Evolutionary conservation across 257 asterid species (phyloP).

Genomic region (Solanum sitiens): DNA sequence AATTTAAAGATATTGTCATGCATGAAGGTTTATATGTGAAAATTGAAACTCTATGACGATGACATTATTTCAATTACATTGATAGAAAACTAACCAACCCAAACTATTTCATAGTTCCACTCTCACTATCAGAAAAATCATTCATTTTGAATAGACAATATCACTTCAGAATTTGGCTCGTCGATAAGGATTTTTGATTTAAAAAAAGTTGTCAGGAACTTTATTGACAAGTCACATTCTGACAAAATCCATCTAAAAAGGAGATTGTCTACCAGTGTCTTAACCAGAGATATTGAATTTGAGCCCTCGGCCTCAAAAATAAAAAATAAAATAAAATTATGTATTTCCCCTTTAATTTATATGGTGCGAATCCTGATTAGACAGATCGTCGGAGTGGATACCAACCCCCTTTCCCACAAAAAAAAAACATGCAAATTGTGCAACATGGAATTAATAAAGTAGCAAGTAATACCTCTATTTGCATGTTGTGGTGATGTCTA

Average conservation of each 20-base stretch:
- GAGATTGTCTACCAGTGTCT: neutral
- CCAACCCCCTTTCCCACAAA: no score
- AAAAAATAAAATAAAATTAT: neutral
- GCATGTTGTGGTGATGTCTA: constrained; percentile 43
- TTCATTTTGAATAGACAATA: neutral
- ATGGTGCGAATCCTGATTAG: neutral
- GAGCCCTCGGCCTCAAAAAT: neutral
- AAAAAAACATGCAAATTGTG: neutral
- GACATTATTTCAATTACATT: neutral
- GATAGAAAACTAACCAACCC: neutral
- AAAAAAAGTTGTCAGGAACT: neutral
- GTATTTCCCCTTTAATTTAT: neutral
- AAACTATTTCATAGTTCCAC: neutral
- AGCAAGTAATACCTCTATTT: constrained; percentile 30
- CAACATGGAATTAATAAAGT: neutral
- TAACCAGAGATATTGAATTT: neutral
- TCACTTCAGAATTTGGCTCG: neutral
- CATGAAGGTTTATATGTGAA: neutral
- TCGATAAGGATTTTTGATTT: neutral
- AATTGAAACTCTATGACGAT: neutral
- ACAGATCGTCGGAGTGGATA: rapidly evolving
- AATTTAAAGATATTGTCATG: neutral
- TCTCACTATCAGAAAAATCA: neutral
- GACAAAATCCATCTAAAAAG: neutral
- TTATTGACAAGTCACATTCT: neutral